These are phyloP conservation scores for Helenozyma rhizophorensis DNA, from an alignment of 805 yeast species.

Conservation along the genomic window DNA sequence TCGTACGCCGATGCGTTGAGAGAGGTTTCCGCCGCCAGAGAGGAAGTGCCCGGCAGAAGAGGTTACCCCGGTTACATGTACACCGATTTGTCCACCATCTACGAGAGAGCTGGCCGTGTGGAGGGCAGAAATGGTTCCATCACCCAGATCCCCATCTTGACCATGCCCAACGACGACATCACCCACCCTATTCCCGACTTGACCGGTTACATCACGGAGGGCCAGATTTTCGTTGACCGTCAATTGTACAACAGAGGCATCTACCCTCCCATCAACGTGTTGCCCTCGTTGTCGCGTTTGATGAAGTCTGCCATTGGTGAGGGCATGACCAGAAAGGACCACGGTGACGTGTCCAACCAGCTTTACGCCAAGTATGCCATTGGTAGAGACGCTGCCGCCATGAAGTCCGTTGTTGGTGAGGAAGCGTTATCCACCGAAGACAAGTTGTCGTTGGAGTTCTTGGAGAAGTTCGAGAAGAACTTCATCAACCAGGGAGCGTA, in stretches of 20 bases:
- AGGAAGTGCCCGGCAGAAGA: conserved; percentile 99
- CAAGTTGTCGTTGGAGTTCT: conserved; percentile 92
- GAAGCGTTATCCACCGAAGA: conserved; percentile 98
- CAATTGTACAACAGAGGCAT: conserved; percentile 94
- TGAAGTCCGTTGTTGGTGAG: conserved; percentile 99
- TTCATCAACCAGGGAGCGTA: conserved; percentile 96
- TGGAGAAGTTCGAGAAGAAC: conserved; percentile 95
- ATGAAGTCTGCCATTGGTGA: conserved; percentile 99
- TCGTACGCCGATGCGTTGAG: conserved; percentile 99
- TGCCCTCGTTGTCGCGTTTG: conserved; percentile 95
- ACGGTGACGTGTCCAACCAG: conserved; percentile 98
- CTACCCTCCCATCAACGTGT: conserved; percentile 97
- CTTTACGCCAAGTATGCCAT: conserved; percentile 98
- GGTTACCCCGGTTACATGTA: conserved; percentile 99
- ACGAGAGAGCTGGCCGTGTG: conserved; percentile 99
- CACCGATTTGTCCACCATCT: conserved; percentile 97
- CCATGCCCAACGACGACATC: conserved; percentile 99
- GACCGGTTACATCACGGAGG: conserved; percentile 99
- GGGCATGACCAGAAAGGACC: conserved; percentile 99
- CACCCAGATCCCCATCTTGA: conserved; percentile 96
- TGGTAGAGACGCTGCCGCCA: conserved; percentile 99
- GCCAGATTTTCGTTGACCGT: conserved; percentile 97
- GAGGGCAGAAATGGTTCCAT: conserved; percentile 99
- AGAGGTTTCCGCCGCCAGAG: conserved; percentile 99
- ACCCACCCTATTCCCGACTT: conserved; percentile 99